phyloP scores from a whole-genome alignment of 495 filamentous ascomycete genomes.

The Lichenothelia convexa region DNA sequence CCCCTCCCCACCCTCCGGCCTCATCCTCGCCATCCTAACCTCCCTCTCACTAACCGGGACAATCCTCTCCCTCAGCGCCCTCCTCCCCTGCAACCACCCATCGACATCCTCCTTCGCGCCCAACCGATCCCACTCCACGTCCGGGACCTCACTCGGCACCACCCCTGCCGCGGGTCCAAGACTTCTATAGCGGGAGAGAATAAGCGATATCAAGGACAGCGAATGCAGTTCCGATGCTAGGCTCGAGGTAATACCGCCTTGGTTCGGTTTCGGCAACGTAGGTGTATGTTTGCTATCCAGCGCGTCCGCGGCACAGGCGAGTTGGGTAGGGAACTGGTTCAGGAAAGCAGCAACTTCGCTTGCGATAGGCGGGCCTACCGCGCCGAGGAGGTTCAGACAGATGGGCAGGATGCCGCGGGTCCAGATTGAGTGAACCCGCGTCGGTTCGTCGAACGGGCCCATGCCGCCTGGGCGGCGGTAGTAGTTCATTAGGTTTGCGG shows the following conservation, averaged over 20 bases:
- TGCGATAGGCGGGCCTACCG: slow-evolving; percentile 55
- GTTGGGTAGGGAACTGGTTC: slow-evolving; percentile 61
- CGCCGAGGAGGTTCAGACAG: slow-evolving; percentile 72
- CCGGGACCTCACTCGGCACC: slow-evolving; percentile 41
- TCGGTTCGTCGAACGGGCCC: slow-evolving; percentile 45
- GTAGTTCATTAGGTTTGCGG: slow-evolving; percentile 54
- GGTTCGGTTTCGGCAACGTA: slow-evolving; percentile 19
- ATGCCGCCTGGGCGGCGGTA: slow-evolving; percentile 50
- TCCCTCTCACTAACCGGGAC: slow-evolving; percentile 56
- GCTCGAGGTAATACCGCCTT: slow-evolving; percentile 41
- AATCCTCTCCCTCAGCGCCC: slow-evolving; percentile 45
- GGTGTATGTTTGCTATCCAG: slow-evolving; percentile 34
- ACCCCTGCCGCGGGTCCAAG: slow-evolving; percentile 38
- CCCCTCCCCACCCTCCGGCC: slow-evolving; percentile 8
- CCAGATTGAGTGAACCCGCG: slow-evolving; percentile 68
- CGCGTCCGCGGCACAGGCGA: slow-evolving; percentile 40
- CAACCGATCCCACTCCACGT: slow-evolving; percentile 51
- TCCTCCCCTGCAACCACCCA: slow-evolving; percentile 44
- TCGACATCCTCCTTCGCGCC: slow-evolving; percentile 62
- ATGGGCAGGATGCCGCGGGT: slow-evolving; percentile 69
- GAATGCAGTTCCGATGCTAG: slow-evolving; percentile 60
- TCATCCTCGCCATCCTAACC: slow-evolving; percentile 34
- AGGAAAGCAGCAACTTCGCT: slow-evolving; percentile 73
- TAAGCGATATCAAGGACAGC: slow-evolving; percentile 49
- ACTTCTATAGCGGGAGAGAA: slow-evolving; percentile 43